Conservation (phyloP, 257 asterid species). For the Knoxia roxburghii region DNA sequence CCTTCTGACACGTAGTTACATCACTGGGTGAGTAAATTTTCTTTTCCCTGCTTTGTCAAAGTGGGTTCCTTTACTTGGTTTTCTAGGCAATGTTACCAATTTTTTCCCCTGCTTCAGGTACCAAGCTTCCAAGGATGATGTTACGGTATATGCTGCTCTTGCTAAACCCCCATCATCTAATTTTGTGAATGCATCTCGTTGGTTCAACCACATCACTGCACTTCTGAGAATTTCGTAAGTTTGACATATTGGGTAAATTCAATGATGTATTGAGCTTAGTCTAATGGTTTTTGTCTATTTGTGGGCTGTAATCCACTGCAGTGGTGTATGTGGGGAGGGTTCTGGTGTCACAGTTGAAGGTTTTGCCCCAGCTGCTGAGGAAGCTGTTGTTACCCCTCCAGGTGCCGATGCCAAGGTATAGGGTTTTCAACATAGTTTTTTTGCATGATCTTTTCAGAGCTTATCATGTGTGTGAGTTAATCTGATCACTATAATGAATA, state of each 20-base stretch:
- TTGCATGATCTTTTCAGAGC: background rate
- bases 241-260: background rate
- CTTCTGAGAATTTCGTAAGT: constrained; percentile 38
- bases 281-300: background rate
- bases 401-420: constrained; percentile 48
- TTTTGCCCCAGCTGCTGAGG: constrained; percentile 35
- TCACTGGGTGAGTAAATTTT: constrained; percentile 56
- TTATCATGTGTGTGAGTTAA: background rate
- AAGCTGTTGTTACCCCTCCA: constrained; percentile 57
- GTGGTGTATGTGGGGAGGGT: constrained; percentile 76
- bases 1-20: constrained; percentile 79
- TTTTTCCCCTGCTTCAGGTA: constrained; percentile 35
- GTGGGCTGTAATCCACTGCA: constrained; percentile 11
- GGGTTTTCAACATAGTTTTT: background rate
- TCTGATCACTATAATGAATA: background rate
- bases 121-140: constrained; percentile 84
- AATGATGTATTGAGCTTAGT: background rate
- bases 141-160: constrained; percentile 51
- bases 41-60: background rate
- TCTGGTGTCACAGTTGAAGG: constrained; percentile 55
- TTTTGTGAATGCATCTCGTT: constrained; percentile 35
- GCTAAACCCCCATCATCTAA: constrained; percentile 56
- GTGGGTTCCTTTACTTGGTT: background rate
- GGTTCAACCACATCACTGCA: constrained; percentile 35
- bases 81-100: background rate